A percentile compares a stretch with the other conserved stretches of the same genome.
Conservation (phyloP, 805 yeast genomes). For the Brettanomyces naardenensis region DNA sequence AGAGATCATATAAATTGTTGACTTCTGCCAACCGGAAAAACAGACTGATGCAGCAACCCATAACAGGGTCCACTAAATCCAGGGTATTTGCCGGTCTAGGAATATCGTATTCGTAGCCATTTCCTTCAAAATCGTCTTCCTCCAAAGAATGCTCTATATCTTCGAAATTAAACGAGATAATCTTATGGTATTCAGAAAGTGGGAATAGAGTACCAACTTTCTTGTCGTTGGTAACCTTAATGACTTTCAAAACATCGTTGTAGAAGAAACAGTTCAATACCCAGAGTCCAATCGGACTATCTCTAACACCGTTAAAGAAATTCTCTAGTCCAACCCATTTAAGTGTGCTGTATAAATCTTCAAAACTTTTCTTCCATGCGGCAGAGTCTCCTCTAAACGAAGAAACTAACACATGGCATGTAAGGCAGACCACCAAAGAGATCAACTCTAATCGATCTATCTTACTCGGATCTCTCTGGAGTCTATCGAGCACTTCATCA, state of each 20-base stretch:
- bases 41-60: slow-evolving; percentile 15
- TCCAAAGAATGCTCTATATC: background rate
- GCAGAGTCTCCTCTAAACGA: slow-evolving; percentile 13
- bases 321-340: slow-evolving; percentile 10
- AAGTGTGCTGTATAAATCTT: slow-evolving; percentile 8
- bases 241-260: slow-evolving; percentile 17
- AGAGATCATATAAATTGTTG: slow-evolving; percentile 10
- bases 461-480: background rate
- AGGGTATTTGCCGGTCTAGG: background rate
- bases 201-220: slow-evolving; percentile 18
- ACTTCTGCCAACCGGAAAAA: slow-evolving; percentile 14
- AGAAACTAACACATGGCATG: slow-evolving; percentile 13
- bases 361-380: slow-evolving; percentile 17
- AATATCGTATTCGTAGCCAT: background rate
- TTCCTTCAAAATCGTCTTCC: background rate
- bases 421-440: slow-evolving; percentile 10
- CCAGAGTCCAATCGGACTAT: slow-evolving; percentile 11
- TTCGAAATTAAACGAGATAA: slow-evolving; percentile 6
- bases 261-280: slow-evolving; percentile 16
- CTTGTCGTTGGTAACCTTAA: slow-evolving; percentile 13
- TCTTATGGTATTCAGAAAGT: slow-evolving; percentile 11
- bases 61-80: slow-evolving; percentile 8
- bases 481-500: background rate
- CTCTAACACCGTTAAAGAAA: slow-evolving; percentile 6
- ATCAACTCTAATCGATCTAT: slow-evolving; percentile 5